Base-by-base conservation (phyloP, 495 filamentous ascomycete species). In the Schizothecium vesticola region DNA sequence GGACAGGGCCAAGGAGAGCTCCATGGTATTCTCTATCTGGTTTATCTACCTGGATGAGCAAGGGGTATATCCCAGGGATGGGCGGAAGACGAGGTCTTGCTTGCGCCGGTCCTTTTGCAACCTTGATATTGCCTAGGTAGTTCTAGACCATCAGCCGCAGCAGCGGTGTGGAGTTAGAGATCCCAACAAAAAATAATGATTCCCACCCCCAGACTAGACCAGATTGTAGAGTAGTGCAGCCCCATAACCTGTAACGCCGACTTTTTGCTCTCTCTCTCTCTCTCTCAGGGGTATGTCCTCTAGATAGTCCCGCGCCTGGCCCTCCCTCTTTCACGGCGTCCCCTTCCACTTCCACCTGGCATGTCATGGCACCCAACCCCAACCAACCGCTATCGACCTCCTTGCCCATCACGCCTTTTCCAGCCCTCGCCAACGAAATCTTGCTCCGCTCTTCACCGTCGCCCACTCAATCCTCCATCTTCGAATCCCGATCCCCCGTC, bases 401-500 rank as follows among this genome's bases (percentile, higher is more conserved):
- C 19, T 59, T 25, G 16, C 4, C 31, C n/a, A 26, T 13, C 13
- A 3, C 25, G 59, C 21, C 29, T 23, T 3, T 26, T 3, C 26
- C 26, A n/a, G 4, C 26, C 59, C 12, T 21, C 28, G 2, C 16
- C 28, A 11, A n/a, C n/a, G n/a, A n/a, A 19, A 29, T 63, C 36
- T 26, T 63, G 19, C 11, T 51, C 61, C 61, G 26, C 2, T 28
- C 36, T 29, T 7, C 16, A n/a, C 62, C 8, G 21, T 8, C 19
- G 7, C 43, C 60, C 23, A n/a, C 66, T 84, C 82, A 90, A 68
- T 83, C 88, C 33, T 86, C 83, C 89, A 91, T 91, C 72, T 81
- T 83, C 26, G 81, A 81, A 71, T 91, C 88, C 43, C 73, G 77
- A 31, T 60, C 80, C 74, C 26, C 67, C 10, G 74, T 72, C 65